phyloP scores from a whole-genome alignment of 768 basidiomycete genomes.

The Tulasnella calospora region DNA sequence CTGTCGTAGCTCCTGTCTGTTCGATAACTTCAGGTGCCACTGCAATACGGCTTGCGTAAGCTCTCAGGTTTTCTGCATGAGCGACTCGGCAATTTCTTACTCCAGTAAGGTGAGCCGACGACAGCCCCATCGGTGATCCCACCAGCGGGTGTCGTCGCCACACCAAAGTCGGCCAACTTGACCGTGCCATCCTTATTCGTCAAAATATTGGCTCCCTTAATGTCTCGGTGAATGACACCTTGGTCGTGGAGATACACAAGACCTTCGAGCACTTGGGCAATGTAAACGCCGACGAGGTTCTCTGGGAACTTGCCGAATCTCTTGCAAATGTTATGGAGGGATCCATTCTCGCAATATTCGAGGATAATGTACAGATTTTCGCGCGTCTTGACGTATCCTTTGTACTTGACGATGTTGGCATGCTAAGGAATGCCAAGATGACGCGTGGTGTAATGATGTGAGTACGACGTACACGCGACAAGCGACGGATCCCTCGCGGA shows the following conservation, averaged over 20 bases:
- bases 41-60: slow-evolving; percentile 33
- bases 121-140: slow-evolving; percentile 83
- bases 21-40: slow-evolving; percentile 99
- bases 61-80: not conserved
- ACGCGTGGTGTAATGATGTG: not conserved
- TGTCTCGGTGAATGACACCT: slow-evolving; percentile 98
- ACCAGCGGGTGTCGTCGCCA: slow-evolving; percentile 74
- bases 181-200: slow-evolving; percentile 98
- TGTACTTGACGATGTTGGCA: slow-evolving; percentile 97
- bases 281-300: slow-evolving; percentile 91
- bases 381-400: slow-evolving; percentile 92
- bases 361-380: slow-evolving; percentile 95
- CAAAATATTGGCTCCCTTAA: slow-evolving; percentile 97
- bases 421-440: slow-evolving; percentile 50
- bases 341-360: slow-evolving; percentile 99
- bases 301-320: slow-evolving; percentile 99
- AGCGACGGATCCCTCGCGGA: slow-evolving; percentile 25
- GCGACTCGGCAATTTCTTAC: slow-evolving; percentile 46
- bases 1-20: slow-evolving; percentile 92
- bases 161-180: slow-evolving; percentile 98
- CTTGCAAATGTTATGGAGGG: slow-evolving; percentile 89
- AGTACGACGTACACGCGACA: slow-evolving; percentile 9
- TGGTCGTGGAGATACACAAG: slow-evolving; percentile 97
- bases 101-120: slow-evolving; percentile 98
- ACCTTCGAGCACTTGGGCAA: slow-evolving; percentile 92